A percentile compares a stretch with the other conserved stretches of the same genome.
Conservation (phyloP, 257 asterid genomes). For the Forsythia viridissima region DNA sequence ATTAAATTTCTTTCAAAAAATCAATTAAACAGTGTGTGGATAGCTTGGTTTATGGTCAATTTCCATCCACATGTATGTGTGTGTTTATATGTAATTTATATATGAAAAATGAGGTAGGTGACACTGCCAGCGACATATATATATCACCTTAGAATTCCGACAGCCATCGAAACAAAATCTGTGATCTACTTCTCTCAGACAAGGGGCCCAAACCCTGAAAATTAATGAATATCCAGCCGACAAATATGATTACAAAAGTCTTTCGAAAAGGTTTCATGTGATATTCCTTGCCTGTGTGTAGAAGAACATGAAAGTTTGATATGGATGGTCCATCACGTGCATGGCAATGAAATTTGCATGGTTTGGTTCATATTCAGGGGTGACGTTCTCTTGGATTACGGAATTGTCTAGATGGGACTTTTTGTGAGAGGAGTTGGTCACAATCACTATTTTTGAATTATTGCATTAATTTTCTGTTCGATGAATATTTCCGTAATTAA, state of each 20-base stretch:
- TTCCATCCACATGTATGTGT: not conserved
- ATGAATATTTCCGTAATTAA: no score
- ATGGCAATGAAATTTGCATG: not conserved
- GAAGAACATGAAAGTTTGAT: not conserved
- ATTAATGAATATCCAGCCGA: not conserved
- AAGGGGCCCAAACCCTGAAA: not conserved
- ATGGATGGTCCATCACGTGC: conserved; percentile 1
- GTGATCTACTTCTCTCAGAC: not conserved
- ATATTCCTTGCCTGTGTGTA: not conserved
- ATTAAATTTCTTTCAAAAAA: no score
- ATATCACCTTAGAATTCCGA: not conserved
- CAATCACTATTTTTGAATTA: not conserved
- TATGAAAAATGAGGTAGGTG: no score
- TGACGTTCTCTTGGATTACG: not conserved
- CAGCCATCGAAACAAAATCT: not conserved
- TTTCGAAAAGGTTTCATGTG: not conserved
- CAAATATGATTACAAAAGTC: not conserved
- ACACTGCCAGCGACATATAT: not conserved
- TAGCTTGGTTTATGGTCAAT: not conserved
- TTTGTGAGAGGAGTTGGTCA: not conserved
- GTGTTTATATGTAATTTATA: no score
- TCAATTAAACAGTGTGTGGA: not conserved
- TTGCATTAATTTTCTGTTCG: no score
- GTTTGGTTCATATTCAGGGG: not conserved
- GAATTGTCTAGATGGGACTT: not conserved